Evolutionary conservation across 2,329 filamentous ascomycete species (phyloP).

Genomic region (Penicillium sumatraense): DNA sequence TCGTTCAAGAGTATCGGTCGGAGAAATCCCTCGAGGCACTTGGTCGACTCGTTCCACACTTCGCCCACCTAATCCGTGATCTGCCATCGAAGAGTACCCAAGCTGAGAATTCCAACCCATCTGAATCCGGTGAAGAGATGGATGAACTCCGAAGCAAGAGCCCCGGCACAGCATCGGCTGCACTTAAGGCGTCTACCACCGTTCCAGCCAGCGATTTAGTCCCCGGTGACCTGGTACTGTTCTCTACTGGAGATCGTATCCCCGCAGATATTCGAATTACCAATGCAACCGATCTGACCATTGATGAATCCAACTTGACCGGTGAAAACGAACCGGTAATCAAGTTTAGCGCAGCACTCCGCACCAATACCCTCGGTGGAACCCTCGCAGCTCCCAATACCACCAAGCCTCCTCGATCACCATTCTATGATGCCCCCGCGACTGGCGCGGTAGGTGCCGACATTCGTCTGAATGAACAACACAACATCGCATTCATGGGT

Average conservation of each 20-base stretch:
- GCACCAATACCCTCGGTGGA: constrained; percentile 30
- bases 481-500: constrained; percentile 98
- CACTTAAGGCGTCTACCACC: constrained; percentile 77
- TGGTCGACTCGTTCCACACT: constrained; percentile 91
- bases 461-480: constrained; percentile 72
- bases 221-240: constrained; percentile 88
- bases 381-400: constrained; percentile 39
- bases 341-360: constrained; percentile 70
- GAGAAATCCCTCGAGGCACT: constrained; percentile 97
- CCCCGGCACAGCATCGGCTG: constrained; percentile 63
- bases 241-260: constrained; percentile 94
- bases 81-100: constrained; percentile 30
- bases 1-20: constrained; percentile 95
- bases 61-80: constrained; percentile 87
- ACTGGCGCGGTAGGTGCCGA: constrained; percentile 66
- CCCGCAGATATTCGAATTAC: constrained; percentile 96
- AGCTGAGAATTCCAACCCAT: constrained; percentile 26
- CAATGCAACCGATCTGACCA: constrained; percentile 83
- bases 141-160: constrained; percentile 53
- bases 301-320: constrained; percentile 95
- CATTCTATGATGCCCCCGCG: constrained; percentile 63
- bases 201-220: constrained; percentile 88
- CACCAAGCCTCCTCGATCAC: constrained; percentile 53
- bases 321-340: constrained; percentile 93
- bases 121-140: constrained; percentile 43